Conservation (phyloP, 441 rosid species). For the Populus hybrid region DNA sequence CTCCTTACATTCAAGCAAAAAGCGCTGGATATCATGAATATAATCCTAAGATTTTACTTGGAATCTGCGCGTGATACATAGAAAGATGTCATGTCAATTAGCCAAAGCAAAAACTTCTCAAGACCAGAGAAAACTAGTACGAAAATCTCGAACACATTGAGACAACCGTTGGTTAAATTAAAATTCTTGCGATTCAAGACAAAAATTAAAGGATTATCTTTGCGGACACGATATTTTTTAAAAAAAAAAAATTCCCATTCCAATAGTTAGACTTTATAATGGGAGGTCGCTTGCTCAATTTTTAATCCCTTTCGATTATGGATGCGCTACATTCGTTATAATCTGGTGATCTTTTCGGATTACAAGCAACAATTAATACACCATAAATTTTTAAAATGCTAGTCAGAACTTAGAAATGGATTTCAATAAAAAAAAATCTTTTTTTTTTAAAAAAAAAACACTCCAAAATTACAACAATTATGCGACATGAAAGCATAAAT, state of each 20-base stretch:
- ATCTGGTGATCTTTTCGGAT: too few relatives aligned
- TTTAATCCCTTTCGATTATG: not conserved
- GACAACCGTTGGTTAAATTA: not conserved
- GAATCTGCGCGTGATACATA: not conserved
- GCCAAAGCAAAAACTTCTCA: not conserved
- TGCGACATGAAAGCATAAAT: too few relatives aligned
- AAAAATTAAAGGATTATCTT: not conserved
- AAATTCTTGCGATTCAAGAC: not conserved
- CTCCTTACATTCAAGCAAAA: not conserved
- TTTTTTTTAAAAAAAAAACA: too few relatives aligned
- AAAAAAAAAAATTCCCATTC: not conserved
- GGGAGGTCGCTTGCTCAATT: not conserved
- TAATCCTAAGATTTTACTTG: not conserved
- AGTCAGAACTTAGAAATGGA: too few relatives aligned
- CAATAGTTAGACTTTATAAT: not conserved
- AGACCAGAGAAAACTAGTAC: not conserved
- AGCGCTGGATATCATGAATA: not conserved
- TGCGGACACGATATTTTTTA: not conserved
- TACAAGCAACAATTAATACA: too few relatives aligned
- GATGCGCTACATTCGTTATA: too few relatives aligned
- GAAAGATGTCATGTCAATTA: not conserved
- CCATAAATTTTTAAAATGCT: too few relatives aligned
- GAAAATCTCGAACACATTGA: not conserved
- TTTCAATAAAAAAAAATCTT: too few relatives aligned
- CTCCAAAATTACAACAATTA: too few relatives aligned